Conservation (phyloP, 1,139 yeast species). For the Hyphopichia fennica region DNA sequence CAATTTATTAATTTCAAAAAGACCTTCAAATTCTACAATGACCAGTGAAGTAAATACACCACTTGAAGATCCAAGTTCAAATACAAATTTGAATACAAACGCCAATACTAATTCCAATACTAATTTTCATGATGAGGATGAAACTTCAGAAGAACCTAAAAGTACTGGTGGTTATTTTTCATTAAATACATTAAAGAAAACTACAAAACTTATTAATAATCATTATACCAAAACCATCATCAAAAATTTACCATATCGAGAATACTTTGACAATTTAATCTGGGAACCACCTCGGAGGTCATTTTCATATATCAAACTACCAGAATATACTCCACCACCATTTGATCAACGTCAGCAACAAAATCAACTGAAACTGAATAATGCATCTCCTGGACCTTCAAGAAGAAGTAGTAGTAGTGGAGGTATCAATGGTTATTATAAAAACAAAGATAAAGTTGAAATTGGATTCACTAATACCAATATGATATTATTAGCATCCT, state of each 20-base stretch:
- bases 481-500: constrained; percentile 39
- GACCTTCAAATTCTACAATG: constrained; percentile 11
- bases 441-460: constrained; percentile 25
- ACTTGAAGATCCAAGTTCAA: background rate
- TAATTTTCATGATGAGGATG: background rate
- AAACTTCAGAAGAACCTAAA: constrained; percentile 3
- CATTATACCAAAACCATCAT: constrained; percentile 40
- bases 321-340: constrained; percentile 26
- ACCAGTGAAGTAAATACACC: constrained; percentile 2
- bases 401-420: background rate
- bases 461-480: constrained; percentile 37
- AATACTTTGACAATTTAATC: constrained; percentile 42
- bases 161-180: constrained; percentile 15
- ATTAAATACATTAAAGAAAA: constrained; percentile 16
- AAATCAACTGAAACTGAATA: background rate
- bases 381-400: background rate
- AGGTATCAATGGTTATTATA: background rate
- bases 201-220: constrained; percentile 30
- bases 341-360: constrained; percentile 8
- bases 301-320: constrained; percentile 42
- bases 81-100: background rate
- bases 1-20: constrained; percentile 35
- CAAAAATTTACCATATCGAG: constrained; percentile 42
- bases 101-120: background rate
- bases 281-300: constrained; percentile 49